Evolutionary conservation across 2,329 filamentous ascomycete species (phyloP), one percentile per base, ranked within the genome.

Genomic region (Torrubiella hemipterigena): DNA sequence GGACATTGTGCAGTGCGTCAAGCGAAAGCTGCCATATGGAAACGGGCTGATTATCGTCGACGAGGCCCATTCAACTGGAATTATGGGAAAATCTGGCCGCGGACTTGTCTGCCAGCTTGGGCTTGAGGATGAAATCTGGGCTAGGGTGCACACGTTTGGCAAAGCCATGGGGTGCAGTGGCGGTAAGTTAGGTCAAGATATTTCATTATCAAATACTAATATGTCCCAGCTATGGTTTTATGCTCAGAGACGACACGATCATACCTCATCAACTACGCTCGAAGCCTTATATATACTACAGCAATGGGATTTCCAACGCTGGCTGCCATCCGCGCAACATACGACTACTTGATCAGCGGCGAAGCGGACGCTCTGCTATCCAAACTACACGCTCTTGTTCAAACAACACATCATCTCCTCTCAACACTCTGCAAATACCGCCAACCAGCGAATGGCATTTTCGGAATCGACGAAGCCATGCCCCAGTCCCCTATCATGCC

Each of bases 181-280:
- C 45, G 79, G 79, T 82, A 53, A 44, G 65, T 7, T 43, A 16
- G 42, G 19, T 1, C 7, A 20, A 3, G 7, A 11, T 7, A 9
- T 27, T 18, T 33, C n/a, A 26, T 34, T 42, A 20, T 47, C 41
- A n/a, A 30, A 33, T 43, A 17, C 46, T 38, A 19, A 26, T 29
- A 29, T 6, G 12, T 5, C 5, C 31, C 26, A 50, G 49, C 51
- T 15, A 76, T 76, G 14, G 56, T 84, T 2, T 59, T 85, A 1
- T 81, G 76, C 46, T 72, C 73, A 2, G 50, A 64, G 0, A 53
- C 66, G 1, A 69, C 73, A 0, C 60, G 76, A 16, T 55, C 69
- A 2, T 84, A 83, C 39, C 59, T 85, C 31, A 68, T 84, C 51
- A 85, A 86, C 46, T 85, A 85, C 45, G 78, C 80, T 1, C 69